Base-by-base conservation (phyloP, 2,329 filamentous ascomycete species). In the Capronia coronata region DNA sequence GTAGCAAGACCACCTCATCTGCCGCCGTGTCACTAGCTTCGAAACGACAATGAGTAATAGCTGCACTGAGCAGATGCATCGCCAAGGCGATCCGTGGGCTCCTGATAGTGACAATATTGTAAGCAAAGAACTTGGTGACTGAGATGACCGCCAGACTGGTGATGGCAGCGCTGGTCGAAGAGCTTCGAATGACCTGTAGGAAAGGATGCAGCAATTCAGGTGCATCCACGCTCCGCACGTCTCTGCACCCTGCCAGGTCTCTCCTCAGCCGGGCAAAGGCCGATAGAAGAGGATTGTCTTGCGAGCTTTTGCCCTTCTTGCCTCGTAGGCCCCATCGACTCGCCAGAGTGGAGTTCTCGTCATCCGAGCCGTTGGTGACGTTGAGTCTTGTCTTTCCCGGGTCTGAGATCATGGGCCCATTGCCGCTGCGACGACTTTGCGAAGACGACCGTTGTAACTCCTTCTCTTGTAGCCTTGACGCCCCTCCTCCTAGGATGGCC, bases 31-130 rank as follows among this genome's bases (percentile, higher is more conserved):
- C 93, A 65, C 88, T 96, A 21, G 93, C 91, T 68, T 97, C 93
- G 63, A 98, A 98, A 52, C 94, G 84, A 65, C 93, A 98, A 67
- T 98, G 91, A 41, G 93, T 98, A 56, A 98, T 93, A 5, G 93
- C 93, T 13, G 89, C 87, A 13, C 91, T 94, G 22, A 98, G 75
- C 3, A 90, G 82, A 68, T 97, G 93, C 88, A 98, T 95, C 13
- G 88, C 93, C 58, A 93, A 77, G 8, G 87, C 79, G 54, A 97
- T 86, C 46, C 90, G 80, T n/a, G 90, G 91, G 19, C 89, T 96
- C 40, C 83, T 77, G 48, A 81, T 80, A 54, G 83, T 84, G 61
- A 98, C 86, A 62, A 98, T 87, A 52, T 91, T 88, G 67, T 98
- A 98, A 3, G 90, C 85, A 55, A 98, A 83, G 71, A 98, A 96